A percentile compares a stretch with the other conserved stretches of the same genome.
Conservation (phyloP, 1,284 basidiomycete species). For the Moniliophthora roreri region DNA sequence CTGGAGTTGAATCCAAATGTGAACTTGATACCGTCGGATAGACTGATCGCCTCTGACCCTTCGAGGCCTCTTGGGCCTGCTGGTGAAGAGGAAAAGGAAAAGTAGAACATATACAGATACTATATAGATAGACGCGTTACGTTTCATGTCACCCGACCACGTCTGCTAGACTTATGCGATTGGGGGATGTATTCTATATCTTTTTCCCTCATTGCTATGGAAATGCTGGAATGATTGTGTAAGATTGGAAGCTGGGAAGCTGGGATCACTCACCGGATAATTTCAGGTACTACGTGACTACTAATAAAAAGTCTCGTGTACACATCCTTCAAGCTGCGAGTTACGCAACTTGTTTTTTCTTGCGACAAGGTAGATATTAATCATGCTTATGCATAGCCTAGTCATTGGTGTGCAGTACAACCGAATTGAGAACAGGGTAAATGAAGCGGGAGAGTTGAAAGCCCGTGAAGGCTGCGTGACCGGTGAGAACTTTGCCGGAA, state of each 20-base stretch:
- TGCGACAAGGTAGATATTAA: too few species aligned
- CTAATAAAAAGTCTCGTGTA: too few species aligned
- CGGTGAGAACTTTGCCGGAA: not conserved
- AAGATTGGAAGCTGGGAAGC: too few species aligned
- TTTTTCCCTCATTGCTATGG: too few species aligned
- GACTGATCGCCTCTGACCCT: conserved; percentile 12
- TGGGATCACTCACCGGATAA: too few species aligned
- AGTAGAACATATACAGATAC: not conserved
- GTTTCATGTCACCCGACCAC: not conserved
- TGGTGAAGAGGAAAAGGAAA: conserved; percentile 1
- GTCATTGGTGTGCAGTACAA: not conserved
- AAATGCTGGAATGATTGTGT: too few species aligned
- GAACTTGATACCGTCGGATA: conserved; percentile 19
- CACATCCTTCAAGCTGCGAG: too few species aligned
- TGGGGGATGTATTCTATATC: too few species aligned
- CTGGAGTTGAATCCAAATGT: conserved; percentile 45
- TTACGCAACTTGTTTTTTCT: too few species aligned
- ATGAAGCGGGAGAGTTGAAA: not conserved
- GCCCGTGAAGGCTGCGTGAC: conserved; percentile 1
- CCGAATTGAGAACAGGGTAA: not conserved
- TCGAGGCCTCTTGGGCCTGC: conserved; percentile 13
- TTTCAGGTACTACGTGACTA: too few species aligned
- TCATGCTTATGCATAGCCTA: not conserved
- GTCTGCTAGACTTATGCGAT: not conserved
- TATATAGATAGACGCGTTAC: not conserved